A percentile compares a stretch with the other conserved stretches of the same genome.
phyloP scores from a whole-genome alignment of 331 rosid genomes.

The Ulmus americana region DNA sequence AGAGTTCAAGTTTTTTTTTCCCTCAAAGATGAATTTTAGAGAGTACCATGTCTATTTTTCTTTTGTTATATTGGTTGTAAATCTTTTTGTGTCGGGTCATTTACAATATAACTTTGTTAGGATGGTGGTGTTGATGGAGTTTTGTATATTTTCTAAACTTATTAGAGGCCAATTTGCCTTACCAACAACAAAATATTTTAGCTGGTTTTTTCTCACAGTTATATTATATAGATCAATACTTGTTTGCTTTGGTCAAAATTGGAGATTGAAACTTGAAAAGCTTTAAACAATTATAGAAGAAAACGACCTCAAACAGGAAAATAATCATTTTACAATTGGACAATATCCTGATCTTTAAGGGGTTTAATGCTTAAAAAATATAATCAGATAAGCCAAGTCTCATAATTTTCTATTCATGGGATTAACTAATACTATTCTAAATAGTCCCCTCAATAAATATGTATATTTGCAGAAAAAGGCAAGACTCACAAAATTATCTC shows the following conservation, averaged over 20 bases:
- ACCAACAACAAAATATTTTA: slow-evolving; percentile 7
- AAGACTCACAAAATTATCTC: too few relatives aligned
- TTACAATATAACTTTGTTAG: slow-evolving; percentile 6
- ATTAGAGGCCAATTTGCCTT: slow-evolving; percentile 36
- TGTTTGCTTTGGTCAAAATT: neutral
- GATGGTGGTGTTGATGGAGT: slow-evolving; percentile 12
- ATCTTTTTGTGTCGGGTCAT: neutral
- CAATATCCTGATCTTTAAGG: too few relatives aligned
- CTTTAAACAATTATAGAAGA: too few relatives aligned
- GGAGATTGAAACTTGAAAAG: too few relatives aligned
- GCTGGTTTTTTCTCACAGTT: neutral
- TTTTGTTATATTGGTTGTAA: neutral
- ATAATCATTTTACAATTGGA: too few relatives aligned
- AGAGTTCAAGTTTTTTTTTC: neutral
- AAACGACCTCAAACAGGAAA: too few relatives aligned
- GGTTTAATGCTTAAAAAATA: too few relatives aligned
- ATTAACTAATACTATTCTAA: too few relatives aligned
- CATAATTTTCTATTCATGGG: too few relatives aligned
- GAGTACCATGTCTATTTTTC: neutral
- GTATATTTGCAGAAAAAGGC: too few relatives aligned
- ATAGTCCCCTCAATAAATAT: too few relatives aligned
- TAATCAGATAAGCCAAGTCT: too few relatives aligned
- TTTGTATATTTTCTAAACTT: slow-evolving; percentile 21
- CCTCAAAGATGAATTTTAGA: neutral
- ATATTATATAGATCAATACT: neutral